A percentile compares a stretch with the other conserved stretches of the same genome.
These are phyloP conservation scores for Magnolia officinalis DNA, from an alignment of 164 flowering plant genomes.

Conservation along the genomic window DNA sequence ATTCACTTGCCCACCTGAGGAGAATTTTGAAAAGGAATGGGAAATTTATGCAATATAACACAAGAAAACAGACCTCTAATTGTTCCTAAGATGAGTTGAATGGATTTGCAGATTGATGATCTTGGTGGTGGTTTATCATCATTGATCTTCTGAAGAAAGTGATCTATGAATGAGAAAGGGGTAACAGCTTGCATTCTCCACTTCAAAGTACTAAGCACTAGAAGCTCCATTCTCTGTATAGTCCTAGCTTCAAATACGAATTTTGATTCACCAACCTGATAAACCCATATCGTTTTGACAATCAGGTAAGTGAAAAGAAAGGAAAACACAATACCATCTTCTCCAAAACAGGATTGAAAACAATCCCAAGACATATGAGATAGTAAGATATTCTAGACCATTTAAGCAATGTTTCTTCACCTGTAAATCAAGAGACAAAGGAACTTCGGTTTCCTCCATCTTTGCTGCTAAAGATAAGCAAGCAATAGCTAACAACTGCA, in stretches of 20 bases:
- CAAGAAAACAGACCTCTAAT: constrained; percentile 34
- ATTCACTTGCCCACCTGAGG: constrained; percentile 2
- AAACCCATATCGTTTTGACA: background rate
- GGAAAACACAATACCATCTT: background rate
- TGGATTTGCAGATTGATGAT: constrained; percentile 29
- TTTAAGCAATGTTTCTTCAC: constrained; percentile 26
- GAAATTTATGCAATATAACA: background rate
- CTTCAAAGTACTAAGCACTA: constrained; percentile 65
- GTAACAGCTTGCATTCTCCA: constrained; percentile 86
- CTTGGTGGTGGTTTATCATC: constrained; percentile 29
- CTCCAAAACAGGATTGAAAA: background rate
- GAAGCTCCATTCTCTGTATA: constrained; percentile 84
- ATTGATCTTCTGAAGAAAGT: constrained; percentile 49
- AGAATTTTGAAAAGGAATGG: background rate
- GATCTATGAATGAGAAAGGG: constrained; percentile 69
- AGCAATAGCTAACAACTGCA: constrained; percentile 72
- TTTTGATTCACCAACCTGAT: constrained; percentile 60
- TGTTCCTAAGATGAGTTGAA: constrained; percentile 41
- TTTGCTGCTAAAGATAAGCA: constrained; percentile 87
- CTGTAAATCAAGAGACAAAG: constrained; percentile 70
- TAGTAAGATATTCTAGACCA: constrained; percentile 13
- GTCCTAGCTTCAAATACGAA: constrained; percentile 75
- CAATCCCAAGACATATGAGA: background rate
- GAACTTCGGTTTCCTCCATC: constrained; percentile 80
- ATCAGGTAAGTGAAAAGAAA: background rate